A percentile compares a stretch with the other conserved stretches of the same genome.
Evolutionary conservation across 2,329 filamentous ascomycete species (phyloP).

Genomic region (Alternaria alternata): DNA sequence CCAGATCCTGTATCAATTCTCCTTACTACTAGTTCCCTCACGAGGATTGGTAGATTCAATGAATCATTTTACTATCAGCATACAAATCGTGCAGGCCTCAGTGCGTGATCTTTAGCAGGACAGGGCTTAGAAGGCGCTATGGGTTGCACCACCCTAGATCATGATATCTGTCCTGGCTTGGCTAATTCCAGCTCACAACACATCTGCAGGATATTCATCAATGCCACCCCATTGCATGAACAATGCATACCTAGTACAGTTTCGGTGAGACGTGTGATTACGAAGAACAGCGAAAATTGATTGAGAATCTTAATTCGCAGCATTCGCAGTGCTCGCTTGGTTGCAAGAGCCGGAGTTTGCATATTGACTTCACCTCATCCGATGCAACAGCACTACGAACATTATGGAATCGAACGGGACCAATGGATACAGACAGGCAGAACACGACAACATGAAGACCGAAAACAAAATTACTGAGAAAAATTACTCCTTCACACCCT

Average conservation of each 20-base stretch:
- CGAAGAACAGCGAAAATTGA: neutral
- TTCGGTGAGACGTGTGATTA: neutral
- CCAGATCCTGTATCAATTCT: conserved; percentile 16
- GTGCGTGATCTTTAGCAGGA: neutral
- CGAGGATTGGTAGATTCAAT: conserved; percentile 12
- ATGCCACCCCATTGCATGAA: neutral
- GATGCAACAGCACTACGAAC: neutral
- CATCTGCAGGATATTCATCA: neutral
- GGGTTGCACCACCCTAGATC: neutral
- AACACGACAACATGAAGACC: no score
- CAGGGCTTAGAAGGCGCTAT: neutral
- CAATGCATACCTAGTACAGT: neutral
- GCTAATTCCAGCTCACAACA: neutral
- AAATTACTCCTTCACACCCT: neutral
- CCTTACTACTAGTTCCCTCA: conserved; percentile 14
- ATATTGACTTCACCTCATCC: neutral
- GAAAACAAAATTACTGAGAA: neutral
- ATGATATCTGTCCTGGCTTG: neutral
- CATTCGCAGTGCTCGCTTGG: neutral
- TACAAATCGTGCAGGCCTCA: neutral
- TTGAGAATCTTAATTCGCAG: neutral
- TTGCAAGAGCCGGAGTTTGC: neutral
- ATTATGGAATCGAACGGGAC: neutral
- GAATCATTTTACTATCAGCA: neutral
- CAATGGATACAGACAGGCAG: neutral